phyloP scores from a whole-genome alignment of 371 early-diverging fungal species.

The Apophysomyces variabilis region DNA sequence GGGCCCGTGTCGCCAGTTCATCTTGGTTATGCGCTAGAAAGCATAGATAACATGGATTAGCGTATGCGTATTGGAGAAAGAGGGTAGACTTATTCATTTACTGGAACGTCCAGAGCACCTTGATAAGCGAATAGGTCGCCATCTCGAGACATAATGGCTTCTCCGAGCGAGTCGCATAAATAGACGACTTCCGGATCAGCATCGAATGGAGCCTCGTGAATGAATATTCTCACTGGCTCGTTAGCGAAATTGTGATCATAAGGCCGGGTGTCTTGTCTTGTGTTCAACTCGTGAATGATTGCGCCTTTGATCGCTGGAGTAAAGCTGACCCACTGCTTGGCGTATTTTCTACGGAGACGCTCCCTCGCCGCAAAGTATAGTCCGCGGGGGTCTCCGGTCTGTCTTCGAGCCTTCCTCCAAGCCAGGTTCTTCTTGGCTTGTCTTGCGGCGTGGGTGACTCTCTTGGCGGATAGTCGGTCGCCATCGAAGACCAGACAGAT shows the following conservation, averaged over 20 bases:
- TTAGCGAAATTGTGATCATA: background rate
- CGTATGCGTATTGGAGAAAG: background rate
- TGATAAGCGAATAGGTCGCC: slow-evolving; percentile 15
- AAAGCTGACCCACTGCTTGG: slow-evolving; percentile 6
- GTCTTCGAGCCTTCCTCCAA: background rate
- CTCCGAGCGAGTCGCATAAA: slow-evolving; percentile 5
- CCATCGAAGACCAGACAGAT: background rate
- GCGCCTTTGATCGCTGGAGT: background rate
- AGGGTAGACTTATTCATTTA: slow-evolving; percentile 5
- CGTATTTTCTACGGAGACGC: slow-evolving; percentile 7
- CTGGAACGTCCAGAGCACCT: slow-evolving; percentile 16
- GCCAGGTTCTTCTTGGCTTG: background rate
- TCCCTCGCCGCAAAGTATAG: background rate
- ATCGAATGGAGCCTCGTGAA: slow-evolving; percentile 13
- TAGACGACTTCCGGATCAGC: slow-evolving; percentile 15
- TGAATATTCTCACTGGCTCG: background rate
- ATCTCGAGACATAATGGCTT: background rate
- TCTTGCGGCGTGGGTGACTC: background rate
- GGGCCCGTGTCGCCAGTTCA: background rate
- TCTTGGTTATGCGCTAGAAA: background rate
- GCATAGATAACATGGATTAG: background rate
- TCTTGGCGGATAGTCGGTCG: background rate
- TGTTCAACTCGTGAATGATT: background rate
- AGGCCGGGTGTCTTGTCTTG: background rate
- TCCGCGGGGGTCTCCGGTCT: background rate